Base-by-base conservation (phyloP, 2,329 filamentous ascomycete genomes). In the Diaporthe caulivora region DNA sequence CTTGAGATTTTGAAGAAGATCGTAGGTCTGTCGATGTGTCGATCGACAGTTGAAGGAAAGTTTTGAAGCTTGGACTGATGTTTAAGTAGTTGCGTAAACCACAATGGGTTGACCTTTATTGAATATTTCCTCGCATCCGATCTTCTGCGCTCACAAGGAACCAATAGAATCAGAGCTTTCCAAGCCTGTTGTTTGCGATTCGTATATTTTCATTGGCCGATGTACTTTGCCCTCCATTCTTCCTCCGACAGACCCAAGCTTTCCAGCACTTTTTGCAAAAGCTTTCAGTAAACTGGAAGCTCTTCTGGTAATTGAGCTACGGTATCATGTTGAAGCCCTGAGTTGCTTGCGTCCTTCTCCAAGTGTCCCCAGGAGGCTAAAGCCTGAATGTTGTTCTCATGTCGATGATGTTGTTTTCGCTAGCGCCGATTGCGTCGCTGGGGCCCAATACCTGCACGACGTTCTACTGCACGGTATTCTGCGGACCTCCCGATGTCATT, bases 321-420 rank as follows among this genome's bases (percentile, higher is more conserved):
- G 1, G 3, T 7, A 2, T 24, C 9, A 18, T 13, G 13, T 11
- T 34, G 42, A 44, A 13, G 1, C 3, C 13, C 6, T 17, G 0
- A 2, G 5, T 31, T 6, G 18, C 11, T 24, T 9, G 34, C 0
- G 13, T 1, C 62, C 21, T 37, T 21, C 4, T 24, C 3, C 10
- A n/a, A 6, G 1, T 15, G 15, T 21, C 21, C 11, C 2, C 3
- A 13, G 4, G 2, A 1, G 1, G 1, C 6, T 15, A 7, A 51
- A 1, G 18, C 21, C 29, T 24, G 2, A 21, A 13, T 11, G 8
- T 6, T 18, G 3, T 34, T 18, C 29, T 31, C 44, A 17, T 34
- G 1, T 40, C 21, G 21, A 4, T 26, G 17, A 7, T 24, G 13
- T 3, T 24, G 2, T 51, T 11, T 37, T 0, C 29, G 44, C 4